A percentile compares a stretch with the other conserved stretches of the same genome.
Evolutionary conservation across 2,329 filamentous ascomycete species (phyloP).

Genomic region (Daldinia sp.): DNA sequence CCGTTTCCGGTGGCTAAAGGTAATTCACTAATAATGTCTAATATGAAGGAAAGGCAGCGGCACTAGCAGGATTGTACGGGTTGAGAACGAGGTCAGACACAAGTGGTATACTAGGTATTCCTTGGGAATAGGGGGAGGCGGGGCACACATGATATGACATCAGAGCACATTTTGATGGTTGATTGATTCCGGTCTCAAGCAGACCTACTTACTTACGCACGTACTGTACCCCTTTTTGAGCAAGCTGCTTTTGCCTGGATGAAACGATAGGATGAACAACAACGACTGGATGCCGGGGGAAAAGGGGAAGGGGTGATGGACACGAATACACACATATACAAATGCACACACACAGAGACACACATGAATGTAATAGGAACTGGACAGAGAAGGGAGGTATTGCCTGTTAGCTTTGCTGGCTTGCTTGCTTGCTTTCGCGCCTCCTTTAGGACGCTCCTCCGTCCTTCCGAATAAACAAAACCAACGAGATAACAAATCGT

Average conservation of each 20-base stretch:
- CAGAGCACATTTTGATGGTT: background rate
- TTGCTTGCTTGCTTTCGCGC: slow-evolving; percentile 11
- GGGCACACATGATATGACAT: background rate
- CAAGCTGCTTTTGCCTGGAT: slow-evolving; percentile 16
- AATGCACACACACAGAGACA: background rate
- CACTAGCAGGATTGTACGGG: background rate
- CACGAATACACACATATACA: background rate
- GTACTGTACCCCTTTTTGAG: slow-evolving; percentile 6
- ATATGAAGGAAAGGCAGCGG: slow-evolving; percentile 32
- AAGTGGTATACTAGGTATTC: background rate
- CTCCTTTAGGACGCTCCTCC: background rate
- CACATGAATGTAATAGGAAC: slow-evolving; percentile 3
- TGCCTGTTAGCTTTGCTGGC: background rate
- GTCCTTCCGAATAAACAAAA: background rate
- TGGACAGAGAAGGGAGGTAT: background rate
- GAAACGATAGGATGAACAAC: slow-evolving; percentile 17
- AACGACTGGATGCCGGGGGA: background rate
- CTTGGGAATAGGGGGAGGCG: background rate
- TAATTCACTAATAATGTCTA: slow-evolving; percentile 48
- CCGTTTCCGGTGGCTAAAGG: slow-evolving; percentile 1
- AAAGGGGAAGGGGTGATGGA: background rate
- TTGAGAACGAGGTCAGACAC: background rate
- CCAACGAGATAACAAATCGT: slow-evolving; percentile 19
- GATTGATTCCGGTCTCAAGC: background rate
- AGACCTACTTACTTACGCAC: background rate